Base-by-base conservation (phyloP, 257 asterid species). In the Salvia hispanica region DNA sequence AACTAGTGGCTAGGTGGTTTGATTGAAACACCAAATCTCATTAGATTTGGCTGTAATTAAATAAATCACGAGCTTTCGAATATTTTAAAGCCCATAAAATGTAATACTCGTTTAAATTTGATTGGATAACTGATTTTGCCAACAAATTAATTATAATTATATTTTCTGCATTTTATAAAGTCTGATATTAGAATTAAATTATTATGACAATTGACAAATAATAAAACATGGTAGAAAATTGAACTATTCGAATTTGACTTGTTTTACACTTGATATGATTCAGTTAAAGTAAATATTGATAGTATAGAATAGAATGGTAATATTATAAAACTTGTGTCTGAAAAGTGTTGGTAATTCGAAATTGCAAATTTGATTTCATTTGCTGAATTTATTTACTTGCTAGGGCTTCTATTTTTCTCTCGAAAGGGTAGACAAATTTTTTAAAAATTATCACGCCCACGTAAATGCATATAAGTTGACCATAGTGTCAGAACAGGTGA, bases 401-500 rank as follows among this genome's bases (percentile, higher is more conserved):
- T 15, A 42, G 40, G 65, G 45, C 33, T 54, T 58, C 15, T 58
- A 28, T 58, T 46, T 10, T 47, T 4, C n/a, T 28, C 62, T 52
- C 56, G 45, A 34, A 71, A 53, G 5, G 62, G 36, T 39, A n/a
- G 36, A 36, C 13, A 47, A 70, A 51, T 15, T 43, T 9, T 2
- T 52, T 52, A 40, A 0, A 16, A 53, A 13, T 62, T 14, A 11
- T 31, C 36, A 43, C 64, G 70, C 31, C 31, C 31, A 25, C 31
- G 31, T 25, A 25, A 25, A 25, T 25, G 2, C 31, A 25, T 64
- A 71, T 64, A 71, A 46, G 61, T 54, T 72, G 71, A 31, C 66
- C 66, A 54, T 7, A 45, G 5, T 71, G 71, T 53, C 76, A 63
- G 75, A 18, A n/a, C 13, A 64, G 18, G 10, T n/a, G 21, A 57